Evolutionary conservation across 2,329 filamentous ascomycete genomes (phyloP).

Genomic region (Nigrospora osmanthi): DNA sequence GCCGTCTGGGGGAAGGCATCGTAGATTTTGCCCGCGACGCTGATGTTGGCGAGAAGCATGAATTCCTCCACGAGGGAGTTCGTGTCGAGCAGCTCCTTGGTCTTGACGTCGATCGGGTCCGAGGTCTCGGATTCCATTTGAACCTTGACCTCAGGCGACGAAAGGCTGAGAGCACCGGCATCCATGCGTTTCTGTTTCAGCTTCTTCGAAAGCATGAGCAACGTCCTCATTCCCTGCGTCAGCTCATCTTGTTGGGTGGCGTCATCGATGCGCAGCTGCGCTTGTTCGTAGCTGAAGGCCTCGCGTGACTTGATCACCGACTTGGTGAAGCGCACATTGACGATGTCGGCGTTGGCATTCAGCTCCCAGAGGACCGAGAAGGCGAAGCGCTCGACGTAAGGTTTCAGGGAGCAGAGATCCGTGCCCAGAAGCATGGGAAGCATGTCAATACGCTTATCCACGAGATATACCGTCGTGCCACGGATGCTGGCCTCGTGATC

Average conservation of each 20-base stretch:
- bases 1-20: conserved; percentile 91
- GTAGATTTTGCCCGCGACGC: conserved; percentile 85
- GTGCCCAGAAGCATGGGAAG: conserved; percentile 92
- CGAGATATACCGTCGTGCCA: conserved; percentile 93
- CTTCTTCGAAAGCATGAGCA: conserved; percentile 85
- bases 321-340: conserved; percentile 85
- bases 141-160: conserved; percentile 95
- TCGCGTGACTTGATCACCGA: conserved; percentile 95
- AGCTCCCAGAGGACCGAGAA: conserved; percentile 89
- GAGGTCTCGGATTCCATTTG: conserved; percentile 93
- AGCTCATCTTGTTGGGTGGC: conserved; percentile 79
- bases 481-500: conserved; percentile 89
- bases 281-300: conserved; percentile 96
- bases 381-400: conserved; percentile 89
- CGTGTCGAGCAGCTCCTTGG: conserved; percentile 86
- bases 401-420: conserved; percentile 92
- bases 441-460: conserved; percentile 99
- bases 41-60: conserved; percentile 97
- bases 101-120: conserved; percentile 92
- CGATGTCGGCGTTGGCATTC: conserved; percentile 74
- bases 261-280: conserved; percentile 90
- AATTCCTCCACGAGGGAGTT: conserved; percentile 98
- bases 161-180: conserved; percentile 87
- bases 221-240: conserved; percentile 78
- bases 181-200: conserved; percentile 94